Evolutionary conservation across 352 stramenopile genomes (phyloP).

Genomic region (Stephanocyclus meneghinianus): DNA sequence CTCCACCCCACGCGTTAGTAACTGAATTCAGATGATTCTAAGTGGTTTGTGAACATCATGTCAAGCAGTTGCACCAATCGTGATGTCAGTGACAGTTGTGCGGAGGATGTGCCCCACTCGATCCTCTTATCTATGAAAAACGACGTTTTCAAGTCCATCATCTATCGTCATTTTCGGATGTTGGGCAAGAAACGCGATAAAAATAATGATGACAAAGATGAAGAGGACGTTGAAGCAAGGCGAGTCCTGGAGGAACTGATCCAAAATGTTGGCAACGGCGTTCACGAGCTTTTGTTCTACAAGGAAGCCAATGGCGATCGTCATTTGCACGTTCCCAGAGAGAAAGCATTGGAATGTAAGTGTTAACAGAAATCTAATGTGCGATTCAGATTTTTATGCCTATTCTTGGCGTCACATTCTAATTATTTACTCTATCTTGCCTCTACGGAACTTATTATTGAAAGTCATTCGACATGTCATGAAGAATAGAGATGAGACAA

Average conservation of each 20-base stretch:
- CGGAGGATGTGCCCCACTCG: neutral
- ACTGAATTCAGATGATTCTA: too few relatives aligned
- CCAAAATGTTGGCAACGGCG: neutral
- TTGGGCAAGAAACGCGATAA: slow-evolving; percentile 35
- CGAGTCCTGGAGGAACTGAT: neutral
- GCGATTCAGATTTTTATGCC: too few relatives aligned
- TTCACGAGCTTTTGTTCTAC: slow-evolving; percentile 13
- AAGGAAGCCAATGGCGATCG: slow-evolving; percentile 5
- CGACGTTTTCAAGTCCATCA: slow-evolving; percentile 41
- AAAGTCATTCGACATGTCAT: slow-evolving; percentile 3
- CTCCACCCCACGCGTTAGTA: too few relatives aligned
- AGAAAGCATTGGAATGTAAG: slow-evolving; percentile 41
- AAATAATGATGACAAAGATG: slow-evolving; percentile 29
- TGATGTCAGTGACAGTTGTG: too few relatives aligned
- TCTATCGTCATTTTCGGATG: slow-evolving; percentile 44
- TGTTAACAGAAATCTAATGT: neutral
- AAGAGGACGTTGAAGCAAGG: slow-evolving; percentile 7
- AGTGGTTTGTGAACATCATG: too few relatives aligned
- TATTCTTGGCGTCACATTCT: neutral
- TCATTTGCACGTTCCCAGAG: slow-evolving; percentile 3
- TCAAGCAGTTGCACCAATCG: too few relatives aligned
- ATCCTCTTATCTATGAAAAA: slow-evolving; percentile 44
- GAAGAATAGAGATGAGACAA: neutral
- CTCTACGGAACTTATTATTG: neutral
- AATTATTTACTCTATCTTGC: neutral